These are phyloP conservation scores for Sclerotinia subarctica DNA, from an alignment of 2,329 filamentous ascomycete genomes.

Conservation along the genomic window DNA sequence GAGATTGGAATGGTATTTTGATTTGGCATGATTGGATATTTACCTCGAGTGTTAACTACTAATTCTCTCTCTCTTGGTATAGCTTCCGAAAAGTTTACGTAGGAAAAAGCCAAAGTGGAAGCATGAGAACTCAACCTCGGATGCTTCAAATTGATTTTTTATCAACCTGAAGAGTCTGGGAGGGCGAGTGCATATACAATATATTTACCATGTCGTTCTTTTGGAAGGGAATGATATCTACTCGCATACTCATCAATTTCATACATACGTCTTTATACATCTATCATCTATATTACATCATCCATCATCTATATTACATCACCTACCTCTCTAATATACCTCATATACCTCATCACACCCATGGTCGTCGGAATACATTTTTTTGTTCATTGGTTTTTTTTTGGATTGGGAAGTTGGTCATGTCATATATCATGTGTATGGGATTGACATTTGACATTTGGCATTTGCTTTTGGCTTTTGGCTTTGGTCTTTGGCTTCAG, in stretches of 20 bases:
- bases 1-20: constrained; percentile 5
- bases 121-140: constrained; percentile 2
- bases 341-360: not conserved
- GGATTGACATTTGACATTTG: not conserved
- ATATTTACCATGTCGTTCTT: not conserved
- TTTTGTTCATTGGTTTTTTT: constrained; percentile 5
- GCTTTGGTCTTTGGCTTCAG: not conserved
- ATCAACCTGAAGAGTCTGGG: not conserved
- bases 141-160: constrained; percentile 1
- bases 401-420: not conserved
- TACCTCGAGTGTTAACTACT: constrained; percentile 13
- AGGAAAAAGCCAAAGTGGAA: constrained; percentile 1
- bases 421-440: not conserved
- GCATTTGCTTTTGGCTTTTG: not conserved
- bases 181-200: not conserved
- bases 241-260: not conserved
- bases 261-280: constrained; percentile 3
- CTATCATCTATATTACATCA: not conserved
- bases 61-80: constrained; percentile 5
- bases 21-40: not conserved
- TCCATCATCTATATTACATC: not conserved
- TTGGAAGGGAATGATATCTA: not conserved
- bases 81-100: constrained; percentile 2
- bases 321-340: not conserved
- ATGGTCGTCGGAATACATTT: not conserved